These are phyloP conservation scores for Mycena epipterygia DNA, from an alignment of 768 basidiomycete species.

Conservation along the genomic window DNA sequence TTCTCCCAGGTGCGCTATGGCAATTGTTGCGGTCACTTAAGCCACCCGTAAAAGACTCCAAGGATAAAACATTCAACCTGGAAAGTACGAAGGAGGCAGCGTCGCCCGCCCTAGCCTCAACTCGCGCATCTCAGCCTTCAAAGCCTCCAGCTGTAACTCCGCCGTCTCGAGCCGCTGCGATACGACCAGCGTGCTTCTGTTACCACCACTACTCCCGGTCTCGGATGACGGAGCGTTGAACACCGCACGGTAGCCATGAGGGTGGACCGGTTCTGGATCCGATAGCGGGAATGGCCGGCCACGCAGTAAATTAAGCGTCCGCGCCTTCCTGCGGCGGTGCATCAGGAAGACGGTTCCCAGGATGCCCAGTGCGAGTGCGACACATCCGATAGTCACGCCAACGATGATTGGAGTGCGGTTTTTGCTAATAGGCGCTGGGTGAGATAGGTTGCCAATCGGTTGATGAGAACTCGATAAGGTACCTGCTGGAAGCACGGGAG, in stretches of 20 bases:
- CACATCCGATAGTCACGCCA: neutral
- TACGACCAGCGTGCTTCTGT: neutral
- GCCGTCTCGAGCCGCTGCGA: neutral
- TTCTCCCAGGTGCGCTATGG: too few relatives aligned
- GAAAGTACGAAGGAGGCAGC: conserved; percentile 5
- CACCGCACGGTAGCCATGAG: neutral
- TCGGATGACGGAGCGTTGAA: neutral
- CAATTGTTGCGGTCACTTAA: too few relatives aligned
- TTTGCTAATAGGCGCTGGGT: neutral
- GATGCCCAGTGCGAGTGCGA: conserved; percentile 8
- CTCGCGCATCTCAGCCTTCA: conserved; percentile 1
- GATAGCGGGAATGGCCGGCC: conserved; percentile 10
- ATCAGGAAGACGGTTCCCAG: conserved; percentile 7
- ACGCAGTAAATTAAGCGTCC: conserved; percentile 5
- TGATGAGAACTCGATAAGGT: neutral
- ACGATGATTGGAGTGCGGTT: neutral
- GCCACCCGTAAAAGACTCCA: neutral
- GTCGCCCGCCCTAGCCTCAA: neutral
- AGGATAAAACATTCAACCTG: conserved; percentile 7
- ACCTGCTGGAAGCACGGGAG: neutral
- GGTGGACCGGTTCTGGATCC: conserved; percentile 9
- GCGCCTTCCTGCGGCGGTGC: conserved; percentile 3
- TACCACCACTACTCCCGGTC: conserved; percentile 3
- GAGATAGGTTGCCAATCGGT: neutral
- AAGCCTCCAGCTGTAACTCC: neutral